Base-by-base conservation (phyloP, 2,329 filamentous ascomycete genomes). In the Beauveria scarabaeidicola region DNA sequence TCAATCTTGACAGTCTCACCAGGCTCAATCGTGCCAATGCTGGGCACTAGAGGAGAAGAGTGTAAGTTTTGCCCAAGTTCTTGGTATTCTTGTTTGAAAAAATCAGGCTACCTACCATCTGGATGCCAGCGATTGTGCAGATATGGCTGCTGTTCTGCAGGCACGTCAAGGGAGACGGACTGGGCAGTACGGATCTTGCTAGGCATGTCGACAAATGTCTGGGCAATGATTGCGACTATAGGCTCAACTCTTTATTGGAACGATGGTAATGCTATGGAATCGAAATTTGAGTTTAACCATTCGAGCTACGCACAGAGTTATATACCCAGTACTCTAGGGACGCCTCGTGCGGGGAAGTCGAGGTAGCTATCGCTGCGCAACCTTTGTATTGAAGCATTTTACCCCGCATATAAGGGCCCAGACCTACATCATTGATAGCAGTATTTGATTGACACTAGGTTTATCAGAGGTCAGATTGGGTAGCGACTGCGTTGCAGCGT, bases 61-160 rank as follows among this genome's bases (percentile, higher is more conserved):
- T 10, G 55, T n/a, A 7, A 44, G 47, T 5, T 10, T n/a, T 41
- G n/a, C 15, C 6, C 2, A n/a, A n/a, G n/a, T n/a, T n/a, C n/a
- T n/a, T n/a, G n/a, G n/a, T n/a, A 21, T 59, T 23, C 2, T 19
- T 10, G 27, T n/a, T n/a, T n/a, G 4, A 23, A 21, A 19, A 58
- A 29, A 7, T 52, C 17, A n/a, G 19, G 29, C 29, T 13, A 69
- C 79, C 56, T 79, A 91, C 90, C 87, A 64, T 96, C 91, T 40
- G 92, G 92, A 69, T 97, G 92, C 92, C 91, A 96, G 71, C 91
- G 81, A 69, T 97, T 97, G 55, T 93, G 89, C 10, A 92, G 75
- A 55, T 82, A 81, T 2, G 81, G 73, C 69, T 93, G 89, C 63
- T 90, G 83, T 40, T 80, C 77, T 5, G 89, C 88, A 38, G 87